Conservation (phyloP, 2,329 filamentous ascomycete species). For the Lachnellula hyalina region DNA sequence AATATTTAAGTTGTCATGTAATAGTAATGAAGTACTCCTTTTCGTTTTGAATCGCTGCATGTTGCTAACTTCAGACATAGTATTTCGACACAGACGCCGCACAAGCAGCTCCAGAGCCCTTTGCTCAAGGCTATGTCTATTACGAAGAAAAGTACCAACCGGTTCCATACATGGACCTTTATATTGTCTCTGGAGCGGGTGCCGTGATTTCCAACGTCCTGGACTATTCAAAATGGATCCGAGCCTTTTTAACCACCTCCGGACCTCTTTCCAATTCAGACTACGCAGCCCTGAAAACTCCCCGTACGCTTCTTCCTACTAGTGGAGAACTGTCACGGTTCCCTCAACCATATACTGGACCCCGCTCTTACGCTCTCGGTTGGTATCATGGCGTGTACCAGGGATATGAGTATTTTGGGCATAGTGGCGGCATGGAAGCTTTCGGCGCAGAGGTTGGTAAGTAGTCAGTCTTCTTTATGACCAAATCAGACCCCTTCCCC, state of each 20-base stretch:
- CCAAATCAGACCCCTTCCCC: background rate
- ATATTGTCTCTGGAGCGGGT: slow-evolving; percentile 34
- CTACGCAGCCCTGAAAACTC: slow-evolving; percentile 32
- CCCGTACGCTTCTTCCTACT: slow-evolving; percentile 27
- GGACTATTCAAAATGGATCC: slow-evolving; percentile 49
- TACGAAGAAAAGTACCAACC: slow-evolving; percentile 26
- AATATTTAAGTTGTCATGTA: slow-evolving; percentile 11
- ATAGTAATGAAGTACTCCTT: no score
- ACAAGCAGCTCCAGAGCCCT: slow-evolving; percentile 17
- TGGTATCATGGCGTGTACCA: slow-evolving; percentile 37
- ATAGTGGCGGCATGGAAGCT: slow-evolving; percentile 40
- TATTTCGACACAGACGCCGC: slow-evolving; percentile 24
- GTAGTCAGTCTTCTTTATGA: background rate
- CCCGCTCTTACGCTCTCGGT: slow-evolving; percentile 38
- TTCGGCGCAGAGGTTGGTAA: slow-evolving; percentile 37
- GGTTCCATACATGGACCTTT: slow-evolving; percentile 9
- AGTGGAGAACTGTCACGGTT: background rate
- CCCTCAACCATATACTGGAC: slow-evolving; percentile 27
- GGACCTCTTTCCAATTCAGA: slow-evolving; percentile 33
- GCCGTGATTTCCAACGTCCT: slow-evolving; percentile 42
- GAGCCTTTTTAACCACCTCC: slow-evolving; percentile 39
- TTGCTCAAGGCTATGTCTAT: slow-evolving; percentile 42
- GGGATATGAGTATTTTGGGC: slow-evolving; percentile 38
- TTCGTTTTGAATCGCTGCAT: background rate
- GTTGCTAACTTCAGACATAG: slow-evolving; percentile 4